A percentile compares a stretch with the other conserved stretches of the same genome.
Conservation (phyloP, 106 monocot genomes). For the Acorus gramineus region DNA sequence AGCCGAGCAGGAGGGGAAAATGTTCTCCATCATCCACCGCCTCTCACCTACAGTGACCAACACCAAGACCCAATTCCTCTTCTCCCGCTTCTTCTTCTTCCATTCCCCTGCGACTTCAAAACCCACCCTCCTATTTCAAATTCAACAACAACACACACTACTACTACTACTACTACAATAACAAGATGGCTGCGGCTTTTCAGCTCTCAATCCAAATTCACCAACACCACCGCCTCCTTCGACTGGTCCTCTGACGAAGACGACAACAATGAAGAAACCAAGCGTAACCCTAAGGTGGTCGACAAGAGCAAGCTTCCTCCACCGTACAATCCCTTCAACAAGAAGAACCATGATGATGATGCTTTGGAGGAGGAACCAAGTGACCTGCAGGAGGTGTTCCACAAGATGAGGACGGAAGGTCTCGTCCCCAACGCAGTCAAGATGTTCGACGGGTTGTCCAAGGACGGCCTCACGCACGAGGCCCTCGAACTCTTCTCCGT, state of each 20-base stretch:
- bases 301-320: conserved; percentile 44
- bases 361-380: conserved; percentile 47
- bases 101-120: no score
- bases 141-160: no score
- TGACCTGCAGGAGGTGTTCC: conserved; percentile 85
- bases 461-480: conserved; percentile 91
- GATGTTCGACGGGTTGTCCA: conserved; percentile 98
- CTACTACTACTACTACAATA: no score
- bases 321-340: conserved; percentile 96
- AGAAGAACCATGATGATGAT: conserved; percentile 45
- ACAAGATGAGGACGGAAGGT: conserved; percentile 78
- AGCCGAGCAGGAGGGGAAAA: no score
- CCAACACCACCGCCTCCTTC: conserved; percentile 83
- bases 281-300: neutral
- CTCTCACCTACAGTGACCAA: no score
- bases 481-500: conserved; percentile 69
- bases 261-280: neutral
- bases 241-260: conserved; percentile 85
- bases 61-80: no score
- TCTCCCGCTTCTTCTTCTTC: no score
- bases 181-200: no score
- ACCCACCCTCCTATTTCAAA: no score
- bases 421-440: conserved; percentile 78
- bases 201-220: conserved; percentile 13
- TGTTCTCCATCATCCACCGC: no score